Evolutionary conservation across 306 rosid species (phyloP).

Genomic region (Pyrus bretschneideri): DNA sequence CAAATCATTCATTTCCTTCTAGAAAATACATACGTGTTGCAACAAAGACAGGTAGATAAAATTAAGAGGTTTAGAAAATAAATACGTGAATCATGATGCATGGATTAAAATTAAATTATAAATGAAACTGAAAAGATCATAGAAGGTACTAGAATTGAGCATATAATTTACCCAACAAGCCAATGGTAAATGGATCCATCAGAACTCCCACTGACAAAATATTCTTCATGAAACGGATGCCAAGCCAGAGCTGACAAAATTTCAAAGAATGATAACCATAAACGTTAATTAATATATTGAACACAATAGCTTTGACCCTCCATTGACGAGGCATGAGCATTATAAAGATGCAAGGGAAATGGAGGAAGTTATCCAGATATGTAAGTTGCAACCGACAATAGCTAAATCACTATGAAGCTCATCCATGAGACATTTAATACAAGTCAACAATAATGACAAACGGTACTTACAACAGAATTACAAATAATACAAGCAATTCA

Average conservation of each 20-base stretch:
- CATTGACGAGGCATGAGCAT: background rate
- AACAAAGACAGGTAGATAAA: background rate
- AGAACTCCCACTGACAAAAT: constrained; percentile 96
- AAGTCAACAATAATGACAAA: background rate
- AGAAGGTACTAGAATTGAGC: background rate
- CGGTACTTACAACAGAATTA: background rate
- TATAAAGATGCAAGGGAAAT: background rate
- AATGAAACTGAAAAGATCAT: background rate
- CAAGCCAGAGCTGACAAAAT: constrained; percentile 76
- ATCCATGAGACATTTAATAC: background rate
- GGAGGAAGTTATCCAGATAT: background rate
- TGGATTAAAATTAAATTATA: background rate
- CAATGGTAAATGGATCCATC: constrained; percentile 97
- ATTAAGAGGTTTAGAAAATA: background rate
- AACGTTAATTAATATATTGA: background rate
- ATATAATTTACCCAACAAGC: constrained; percentile 81
- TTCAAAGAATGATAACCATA: constrained; percentile 14
- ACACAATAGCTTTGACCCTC: background rate
- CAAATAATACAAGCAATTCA: background rate
- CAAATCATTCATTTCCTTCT: background rate
- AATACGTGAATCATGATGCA: background rate
- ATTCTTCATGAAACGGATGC: constrained; percentile 99
- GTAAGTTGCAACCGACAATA: background rate
- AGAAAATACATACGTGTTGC: background rate
- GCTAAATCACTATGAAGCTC: background rate